Evolutionary conservation across 169 alveolate genomes (phyloP), one percentile per base, ranked within the genome.

Genomic region (Plasmodium inui): DNA sequence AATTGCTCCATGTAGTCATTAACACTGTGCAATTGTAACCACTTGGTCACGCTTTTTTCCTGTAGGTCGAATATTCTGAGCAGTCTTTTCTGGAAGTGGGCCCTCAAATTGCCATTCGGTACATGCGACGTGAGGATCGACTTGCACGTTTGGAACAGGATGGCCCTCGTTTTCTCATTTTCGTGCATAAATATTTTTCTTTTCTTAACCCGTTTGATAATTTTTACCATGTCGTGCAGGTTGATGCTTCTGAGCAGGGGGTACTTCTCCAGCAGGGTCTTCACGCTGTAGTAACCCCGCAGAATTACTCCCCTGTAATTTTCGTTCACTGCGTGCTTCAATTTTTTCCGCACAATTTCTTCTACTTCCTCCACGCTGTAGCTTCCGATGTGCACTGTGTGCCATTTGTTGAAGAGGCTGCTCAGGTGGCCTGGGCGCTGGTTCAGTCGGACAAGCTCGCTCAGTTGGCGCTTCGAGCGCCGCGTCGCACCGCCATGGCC

Each of bases 191-290:
- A 81, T 61, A 72, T 84, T 28, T 55, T 50, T 50, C 53, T 89
- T 80, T 89, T 89, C 53, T 67, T 89, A 79, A 89, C 74, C 83
- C 94, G 41, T 14, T 89, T 79, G 30, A 61, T 67, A 34, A 89
- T 89, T 89, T 89, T 89, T n/a, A 80, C 73, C 76, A 83, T 72
- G 81, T 92, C 93, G 50, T 94, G 96, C 37, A 94, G 28, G 37
- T 91, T 80, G 46, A 94, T 88, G 46, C 80, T 94, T 30, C 93
- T 81, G 67, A 92, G 78, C 41, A 86, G 53, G 9, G 67, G 83
- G 71, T 76, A 94, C 61, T 91, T 74, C 17, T 94, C 94, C 10
- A 92, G 53, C 1, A 39, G 71, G 7, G 41, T 72, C n/a, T 73
- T 73, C 19, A 86, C 80, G 17, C 70, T 19, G 50, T 80, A 78